These are phyloP conservation scores for Triticum monococcum DNA, from an alignment of 176 grass and related monocot genomes.

Conservation along the genomic window DNA sequence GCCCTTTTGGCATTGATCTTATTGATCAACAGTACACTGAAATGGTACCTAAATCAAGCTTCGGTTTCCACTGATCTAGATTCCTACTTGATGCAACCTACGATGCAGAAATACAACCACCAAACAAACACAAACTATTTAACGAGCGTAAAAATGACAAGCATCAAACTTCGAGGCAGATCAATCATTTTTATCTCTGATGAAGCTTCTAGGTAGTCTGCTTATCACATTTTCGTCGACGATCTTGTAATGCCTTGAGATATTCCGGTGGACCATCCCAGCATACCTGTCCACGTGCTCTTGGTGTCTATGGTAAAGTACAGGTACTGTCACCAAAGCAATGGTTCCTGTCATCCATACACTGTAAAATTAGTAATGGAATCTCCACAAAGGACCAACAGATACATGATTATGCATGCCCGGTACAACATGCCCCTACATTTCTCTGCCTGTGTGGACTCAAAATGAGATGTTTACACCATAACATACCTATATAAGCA, in stretches of 20 bases:
- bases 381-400: neutral
- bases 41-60: neutral
- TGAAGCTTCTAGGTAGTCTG: conserved; percentile 64
- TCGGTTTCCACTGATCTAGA: neutral
- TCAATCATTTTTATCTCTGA: conserved; percentile 69
- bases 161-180: neutral
- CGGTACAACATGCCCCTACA: neutral
- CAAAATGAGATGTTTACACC: conserved; percentile 6
- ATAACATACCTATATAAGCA: conserved; percentile 83
- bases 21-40: conserved; percentile 19
- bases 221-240: conserved; percentile 91
- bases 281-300: conserved; percentile 65
- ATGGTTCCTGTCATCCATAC: conserved; percentile 55
- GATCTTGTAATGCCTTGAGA: conserved; percentile 95
- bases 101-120: neutral
- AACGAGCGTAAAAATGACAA: neutral
- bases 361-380: conserved; percentile 33
- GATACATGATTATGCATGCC: neutral
- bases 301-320: conserved; percentile 84
- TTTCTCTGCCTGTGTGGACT: neutral
- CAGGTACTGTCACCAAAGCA: conserved; percentile 76
- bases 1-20: neutral
- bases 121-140: neutral
- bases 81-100: conserved; percentile 9
- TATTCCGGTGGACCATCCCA: conserved; percentile 73